phyloP scores from a whole-genome alignment of 2,329 filamentous ascomycete genomes.

The Endocalyx cinctus region DNA sequence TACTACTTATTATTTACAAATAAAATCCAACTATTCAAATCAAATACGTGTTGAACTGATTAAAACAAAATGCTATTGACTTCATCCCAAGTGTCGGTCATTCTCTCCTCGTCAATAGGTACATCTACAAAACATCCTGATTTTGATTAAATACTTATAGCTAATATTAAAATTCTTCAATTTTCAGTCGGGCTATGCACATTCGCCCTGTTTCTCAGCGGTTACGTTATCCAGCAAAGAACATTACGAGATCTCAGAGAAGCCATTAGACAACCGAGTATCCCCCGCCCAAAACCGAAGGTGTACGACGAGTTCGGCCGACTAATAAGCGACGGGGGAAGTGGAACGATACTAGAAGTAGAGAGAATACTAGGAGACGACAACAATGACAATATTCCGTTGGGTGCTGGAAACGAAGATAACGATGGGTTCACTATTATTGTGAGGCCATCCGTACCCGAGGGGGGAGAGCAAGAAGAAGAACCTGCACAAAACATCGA shows the following conservation, averaged over 20 bases:
- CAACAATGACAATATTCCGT: not conserved
- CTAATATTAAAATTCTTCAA: constrained; percentile 3
- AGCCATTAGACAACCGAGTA: constrained; percentile 54
- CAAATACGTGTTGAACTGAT: no score
- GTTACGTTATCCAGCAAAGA: constrained; percentile 82
- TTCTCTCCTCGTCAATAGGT: constrained; percentile 62
- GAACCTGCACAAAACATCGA: not conserved
- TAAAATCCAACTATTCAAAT: no score
- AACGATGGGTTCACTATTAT: constrained; percentile 30
- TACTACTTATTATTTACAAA: no score
- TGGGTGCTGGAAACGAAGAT: constrained; percentile 1
- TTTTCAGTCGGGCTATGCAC: constrained; percentile 69
- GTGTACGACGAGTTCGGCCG: constrained; percentile 28
- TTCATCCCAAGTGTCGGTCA: constrained; percentile 65
- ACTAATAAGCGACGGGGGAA: constrained; percentile 13
- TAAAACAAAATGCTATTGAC: constrained; percentile 53
- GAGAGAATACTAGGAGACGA: not conserved
- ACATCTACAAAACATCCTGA: constrained; percentile 15
- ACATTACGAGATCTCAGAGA: constrained; percentile 73
- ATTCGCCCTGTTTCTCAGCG: constrained; percentile 76
- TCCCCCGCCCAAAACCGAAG: constrained; percentile 42
- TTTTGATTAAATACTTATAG: not conserved
- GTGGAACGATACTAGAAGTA: constrained; percentile 27
- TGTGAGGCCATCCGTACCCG: constrained; percentile 29
- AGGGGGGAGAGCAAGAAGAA: constrained; percentile 10